Percentiles rank a stretch among this genome's conserved stretches.
Conservation (phyloP, 768 basidiomycete species). For the Collybiopsis luxurians region DNA sequence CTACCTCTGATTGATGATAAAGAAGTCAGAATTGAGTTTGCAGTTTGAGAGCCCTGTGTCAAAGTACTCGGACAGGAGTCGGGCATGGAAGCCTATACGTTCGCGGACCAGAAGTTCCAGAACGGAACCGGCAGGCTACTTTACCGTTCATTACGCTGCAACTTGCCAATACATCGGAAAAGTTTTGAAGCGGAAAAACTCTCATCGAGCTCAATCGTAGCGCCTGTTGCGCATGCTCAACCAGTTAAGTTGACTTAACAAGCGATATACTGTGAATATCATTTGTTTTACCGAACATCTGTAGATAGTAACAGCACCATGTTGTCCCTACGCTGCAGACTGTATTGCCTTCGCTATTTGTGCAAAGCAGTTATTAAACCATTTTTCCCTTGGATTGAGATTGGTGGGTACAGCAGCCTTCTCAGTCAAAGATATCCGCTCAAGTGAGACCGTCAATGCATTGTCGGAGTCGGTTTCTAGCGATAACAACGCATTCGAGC, state of each 20-base stretch:
- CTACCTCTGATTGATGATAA: too few species aligned
- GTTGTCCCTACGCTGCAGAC: background rate
- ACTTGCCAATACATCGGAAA: too few species aligned
- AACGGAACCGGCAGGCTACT: too few species aligned
- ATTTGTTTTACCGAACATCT: too few species aligned
- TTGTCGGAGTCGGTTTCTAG: constrained; percentile 21
- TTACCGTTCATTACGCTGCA: too few species aligned
- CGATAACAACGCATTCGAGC: constrained; percentile 16
- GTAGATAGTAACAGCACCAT: too few species aligned
- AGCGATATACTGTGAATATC: too few species aligned
- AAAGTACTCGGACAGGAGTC: background rate
- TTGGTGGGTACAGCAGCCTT: constrained; percentile 5
- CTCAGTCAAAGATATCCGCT: constrained; percentile 21
- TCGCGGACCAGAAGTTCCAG: background rate
- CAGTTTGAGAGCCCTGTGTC: background rate
- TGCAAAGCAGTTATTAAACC: constrained; percentile 65
- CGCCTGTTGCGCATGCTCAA: too few species aligned
- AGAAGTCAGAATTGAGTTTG: too few species aligned
- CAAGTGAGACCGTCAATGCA: constrained; percentile 28
- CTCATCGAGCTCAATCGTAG: background rate
- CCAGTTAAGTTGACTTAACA: too few species aligned
- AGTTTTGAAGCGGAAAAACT: background rate
- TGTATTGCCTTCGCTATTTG: constrained; percentile 50
- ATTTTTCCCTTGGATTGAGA: constrained; percentile 32
- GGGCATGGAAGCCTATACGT: background rate